Conservation (phyloP, 352 stramenopile genomes). For the Pythium sp. region DNA sequence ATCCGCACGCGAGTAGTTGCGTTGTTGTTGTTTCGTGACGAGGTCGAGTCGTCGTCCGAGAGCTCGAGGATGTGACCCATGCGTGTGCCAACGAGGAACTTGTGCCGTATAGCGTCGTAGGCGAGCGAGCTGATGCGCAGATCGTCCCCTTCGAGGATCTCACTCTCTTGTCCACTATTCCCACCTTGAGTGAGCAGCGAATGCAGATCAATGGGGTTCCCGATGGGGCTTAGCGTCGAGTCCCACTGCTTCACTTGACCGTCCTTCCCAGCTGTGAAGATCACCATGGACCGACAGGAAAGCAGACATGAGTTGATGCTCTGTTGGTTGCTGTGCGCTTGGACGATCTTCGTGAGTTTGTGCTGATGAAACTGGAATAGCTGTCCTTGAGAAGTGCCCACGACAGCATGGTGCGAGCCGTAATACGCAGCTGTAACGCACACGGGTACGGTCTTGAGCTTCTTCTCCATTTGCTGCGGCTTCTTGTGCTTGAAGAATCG, state of each 20-base stretch:
- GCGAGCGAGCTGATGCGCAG: slow-evolving; percentile 68
- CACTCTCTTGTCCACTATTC: not conserved
- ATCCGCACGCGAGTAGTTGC: slow-evolving; percentile 20
- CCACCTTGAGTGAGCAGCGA: slow-evolving; percentile 13
- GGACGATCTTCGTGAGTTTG: slow-evolving; percentile 46
- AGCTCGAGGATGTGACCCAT: slow-evolving; percentile 56
- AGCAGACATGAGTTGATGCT: slow-evolving; percentile 58
- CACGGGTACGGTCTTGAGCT: slow-evolving; percentile 42
- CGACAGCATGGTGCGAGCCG: slow-evolving; percentile 46
- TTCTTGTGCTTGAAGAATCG: slow-evolving; percentile 73
- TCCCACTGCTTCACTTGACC: slow-evolving; percentile 82
- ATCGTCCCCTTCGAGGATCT: slow-evolving; percentile 43
- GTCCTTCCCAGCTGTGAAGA: slow-evolving; percentile 79
- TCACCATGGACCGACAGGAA: slow-evolving; percentile 64
- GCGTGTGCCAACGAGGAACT: slow-evolving; percentile 61
- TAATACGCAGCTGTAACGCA: slow-evolving; percentile 60
- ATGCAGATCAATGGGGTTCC: slow-evolving; percentile 62
- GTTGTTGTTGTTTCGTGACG: not conserved
- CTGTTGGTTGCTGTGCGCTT: slow-evolving; percentile 51
- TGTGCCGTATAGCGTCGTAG: slow-evolving; percentile 49
- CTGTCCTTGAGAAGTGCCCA: slow-evolving; percentile 61
- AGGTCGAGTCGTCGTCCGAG: slow-evolving; percentile 22
- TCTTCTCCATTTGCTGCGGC: slow-evolving; percentile 34
- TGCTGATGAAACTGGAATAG: slow-evolving; percentile 71
- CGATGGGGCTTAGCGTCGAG: slow-evolving; percentile 68